Evolutionary conservation across 1,139 yeast genomes (phyloP), one percentile per base, ranked within the genome.

Genomic region (Pichia sp.): DNA sequence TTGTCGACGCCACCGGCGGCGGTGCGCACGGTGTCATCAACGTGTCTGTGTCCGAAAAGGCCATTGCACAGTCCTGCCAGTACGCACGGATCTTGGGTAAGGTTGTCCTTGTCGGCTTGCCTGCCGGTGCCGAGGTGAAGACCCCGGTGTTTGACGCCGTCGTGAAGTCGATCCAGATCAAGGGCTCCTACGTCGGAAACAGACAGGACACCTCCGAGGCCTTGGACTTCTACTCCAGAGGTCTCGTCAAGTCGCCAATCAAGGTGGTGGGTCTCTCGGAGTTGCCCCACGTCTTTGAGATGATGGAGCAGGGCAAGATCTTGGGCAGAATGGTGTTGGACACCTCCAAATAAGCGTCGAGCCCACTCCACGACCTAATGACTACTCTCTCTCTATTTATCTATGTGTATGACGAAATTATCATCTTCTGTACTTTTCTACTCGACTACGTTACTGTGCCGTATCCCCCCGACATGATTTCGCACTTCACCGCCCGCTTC

Each of bases 111-210:
- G 93, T 87, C 63, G 95, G 95, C 63, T 76, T 87, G 66, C 95
- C 95, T 61, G 87, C 87, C 47, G 80, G 80, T 63, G 88, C 92
- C 54, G 77, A 79, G 66, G 80, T 79, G 62, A 73, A 75, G 59
- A 78, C 87, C 34, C 79, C 80, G 53, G 86, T 86, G 56, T 84
- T 86, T 73, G 74, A 72, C 61, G 79, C 85, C 54, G 92, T 86
- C 60, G 78, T 84, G 64, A 83, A 78, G 71, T 79, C 87, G 51
- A 74, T 85, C 66, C 75, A 74, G 68, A 82, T 86, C 67, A 80
- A 76, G 68, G 93, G 92, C 61, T 85, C 92, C 52, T 85, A 85
- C 67, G 93, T 87, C 59, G 93, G 93, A 62, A 85, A 85, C 78
- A 82, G 92, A 72, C 85, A 85, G 58, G 93, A 87, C 71, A 77